Conservation (phyloP, 805 yeast genomes). For the Hanseniaspora lachancei region DNA sequence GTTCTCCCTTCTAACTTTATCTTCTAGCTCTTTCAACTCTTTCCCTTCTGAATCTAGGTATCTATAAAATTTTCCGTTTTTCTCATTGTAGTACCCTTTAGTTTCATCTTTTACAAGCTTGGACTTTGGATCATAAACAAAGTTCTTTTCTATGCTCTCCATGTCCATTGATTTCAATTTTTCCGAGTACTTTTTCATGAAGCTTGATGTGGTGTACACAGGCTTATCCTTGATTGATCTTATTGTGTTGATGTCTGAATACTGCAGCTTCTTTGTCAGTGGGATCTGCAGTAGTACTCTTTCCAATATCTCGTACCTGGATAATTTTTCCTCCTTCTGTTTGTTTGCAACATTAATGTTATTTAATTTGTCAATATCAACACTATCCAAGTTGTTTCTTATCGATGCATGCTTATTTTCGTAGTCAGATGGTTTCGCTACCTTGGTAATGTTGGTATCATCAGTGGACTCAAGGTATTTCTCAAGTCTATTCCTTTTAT, state of each 20-base stretch:
- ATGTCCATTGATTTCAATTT: constrained; percentile 26
- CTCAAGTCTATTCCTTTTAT: constrained; percentile 8
- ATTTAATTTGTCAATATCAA: constrained; percentile 17
- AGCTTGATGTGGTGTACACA: constrained; percentile 38
- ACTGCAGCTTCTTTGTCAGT: constrained; percentile 19
- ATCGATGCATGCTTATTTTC: constrained; percentile 10
- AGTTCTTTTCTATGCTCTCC: constrained; percentile 29
- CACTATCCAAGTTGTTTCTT: constrained; percentile 11
- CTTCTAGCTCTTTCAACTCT: constrained; percentile 25
- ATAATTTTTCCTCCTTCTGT: background rate
- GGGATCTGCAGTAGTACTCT: constrained; percentile 2
- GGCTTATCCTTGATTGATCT: constrained; percentile 69
- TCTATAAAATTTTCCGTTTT: constrained; percentile 39
- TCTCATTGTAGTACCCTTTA: constrained; percentile 29
- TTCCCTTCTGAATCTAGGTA: constrained; percentile 45
- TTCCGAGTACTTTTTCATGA: constrained; percentile 26
- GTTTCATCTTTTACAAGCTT: constrained; percentile 27
- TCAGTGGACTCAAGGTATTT: constrained; percentile 9
- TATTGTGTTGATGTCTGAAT: constrained; percentile 30
- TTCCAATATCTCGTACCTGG: constrained; percentile 5
- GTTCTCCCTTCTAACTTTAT: constrained; percentile 31
- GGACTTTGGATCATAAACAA: constrained; percentile 44
- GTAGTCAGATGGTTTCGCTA: constrained; percentile 19
- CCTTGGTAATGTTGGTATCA: constrained; percentile 14
- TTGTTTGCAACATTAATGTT: background rate